A percentile compares a stretch with the other conserved stretches of the same genome.
Conservation (phyloP, 2,329 filamentous ascomycete genomes). For the Xylaria sp. region DNA sequence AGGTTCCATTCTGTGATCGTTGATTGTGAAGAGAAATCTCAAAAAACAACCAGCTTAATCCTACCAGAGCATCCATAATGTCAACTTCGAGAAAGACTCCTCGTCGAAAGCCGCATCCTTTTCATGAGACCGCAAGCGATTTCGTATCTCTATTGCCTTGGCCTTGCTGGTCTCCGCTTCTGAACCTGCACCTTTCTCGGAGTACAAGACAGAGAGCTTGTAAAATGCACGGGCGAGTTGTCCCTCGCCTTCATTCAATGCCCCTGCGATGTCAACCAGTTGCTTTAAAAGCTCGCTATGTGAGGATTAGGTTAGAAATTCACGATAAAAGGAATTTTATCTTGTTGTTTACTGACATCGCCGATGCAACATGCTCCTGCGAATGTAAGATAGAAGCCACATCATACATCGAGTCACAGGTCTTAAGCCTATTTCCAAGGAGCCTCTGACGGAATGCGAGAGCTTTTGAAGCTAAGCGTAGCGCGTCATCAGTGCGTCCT, state of each 20-base stretch:
- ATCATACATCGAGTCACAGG: constrained; percentile 42
- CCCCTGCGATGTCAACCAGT: constrained; percentile 39
- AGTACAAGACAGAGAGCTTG: constrained; percentile 38
- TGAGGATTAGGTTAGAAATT: constrained; percentile 3
- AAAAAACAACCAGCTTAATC: neutral
- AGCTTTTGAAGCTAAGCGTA: constrained; percentile 41
- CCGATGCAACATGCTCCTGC: constrained; percentile 34
- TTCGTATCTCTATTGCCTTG: constrained; percentile 33
- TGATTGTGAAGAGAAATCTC: too few relatives aligned
- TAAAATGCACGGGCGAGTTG: constrained; percentile 41
- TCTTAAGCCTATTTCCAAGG: constrained; percentile 42
- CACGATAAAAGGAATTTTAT: neutral
- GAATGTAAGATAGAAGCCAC: constrained; percentile 38
- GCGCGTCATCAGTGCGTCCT: constrained; percentile 37
- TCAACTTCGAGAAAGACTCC: constrained; percentile 37
- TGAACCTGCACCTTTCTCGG: neutral
- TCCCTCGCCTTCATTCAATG: constrained; percentile 41
- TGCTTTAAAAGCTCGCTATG: constrained; percentile 39
- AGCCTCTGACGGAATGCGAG: constrained; percentile 41
- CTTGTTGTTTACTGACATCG: constrained; percentile 38
- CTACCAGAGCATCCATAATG: constrained; percentile 41
- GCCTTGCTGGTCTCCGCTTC: constrained; percentile 15
- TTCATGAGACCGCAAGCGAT: constrained; percentile 32
- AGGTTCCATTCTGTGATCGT: too few relatives aligned
- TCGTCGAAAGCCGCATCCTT: constrained; percentile 38